Evolutionary conservation across 345 rosid species (phyloP).

Genomic region (Lepidium aucheri): DNA sequence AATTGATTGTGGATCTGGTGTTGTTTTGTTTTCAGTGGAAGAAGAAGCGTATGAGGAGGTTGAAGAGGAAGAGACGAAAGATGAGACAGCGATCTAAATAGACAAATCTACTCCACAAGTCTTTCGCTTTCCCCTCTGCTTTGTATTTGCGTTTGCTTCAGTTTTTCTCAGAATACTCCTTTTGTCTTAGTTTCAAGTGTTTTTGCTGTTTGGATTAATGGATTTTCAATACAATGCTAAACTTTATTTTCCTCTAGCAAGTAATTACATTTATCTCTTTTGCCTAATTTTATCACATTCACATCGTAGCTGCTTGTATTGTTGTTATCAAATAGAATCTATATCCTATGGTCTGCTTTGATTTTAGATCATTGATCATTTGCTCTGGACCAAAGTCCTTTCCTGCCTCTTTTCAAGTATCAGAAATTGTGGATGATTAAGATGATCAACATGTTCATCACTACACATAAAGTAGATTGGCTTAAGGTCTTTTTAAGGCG

Average conservation of each 20-base stretch:
- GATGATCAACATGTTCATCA: background rate
- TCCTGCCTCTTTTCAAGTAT: background rate
- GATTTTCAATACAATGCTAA: background rate
- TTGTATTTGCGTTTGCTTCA: background rate
- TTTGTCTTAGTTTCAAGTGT: background rate
- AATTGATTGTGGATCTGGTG: background rate
- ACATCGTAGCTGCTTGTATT: background rate
- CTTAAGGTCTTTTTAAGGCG: background rate
- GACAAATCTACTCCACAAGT: background rate
- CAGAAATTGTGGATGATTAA: background rate
- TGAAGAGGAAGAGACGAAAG: conserved; percentile 49
- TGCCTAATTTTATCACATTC: background rate
- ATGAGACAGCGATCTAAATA: conserved; percentile 45
- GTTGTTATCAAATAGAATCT: too few relatives aligned
- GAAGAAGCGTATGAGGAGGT: conserved; percentile 47
- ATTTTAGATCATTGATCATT: too few relatives aligned
- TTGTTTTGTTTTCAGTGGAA: conserved; percentile 28
- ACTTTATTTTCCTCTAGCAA: background rate
- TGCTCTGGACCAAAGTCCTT: background rate
- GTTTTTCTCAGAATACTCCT: background rate
- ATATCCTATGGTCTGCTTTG: too few relatives aligned
- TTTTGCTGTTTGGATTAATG: background rate
- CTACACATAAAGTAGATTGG: background rate
- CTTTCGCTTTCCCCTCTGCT: background rate
- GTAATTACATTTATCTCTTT: too few relatives aligned